phyloP scores from a whole-genome alignment of 139 green algal species.

The Desmodesmus armatus region DNA sequence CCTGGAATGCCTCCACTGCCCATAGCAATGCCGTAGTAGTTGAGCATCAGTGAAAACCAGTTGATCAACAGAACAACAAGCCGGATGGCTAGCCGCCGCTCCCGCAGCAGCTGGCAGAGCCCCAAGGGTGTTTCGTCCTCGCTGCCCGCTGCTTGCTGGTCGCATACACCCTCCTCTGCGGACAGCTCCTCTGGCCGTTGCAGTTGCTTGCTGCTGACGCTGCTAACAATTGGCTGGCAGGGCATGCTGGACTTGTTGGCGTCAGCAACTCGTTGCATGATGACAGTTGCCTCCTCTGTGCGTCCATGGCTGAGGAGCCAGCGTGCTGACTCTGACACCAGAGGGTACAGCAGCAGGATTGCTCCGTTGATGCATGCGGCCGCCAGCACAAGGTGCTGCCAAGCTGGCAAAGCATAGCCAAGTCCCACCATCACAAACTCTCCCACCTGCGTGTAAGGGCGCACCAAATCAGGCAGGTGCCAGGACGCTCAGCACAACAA shows the following conservation, averaged over 20 bases:
- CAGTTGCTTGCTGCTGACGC: neutral
- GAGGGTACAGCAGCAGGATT: constrained; percentile 21
- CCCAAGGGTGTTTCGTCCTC: no score
- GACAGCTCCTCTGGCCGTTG: neutral
- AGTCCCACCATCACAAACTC: constrained; percentile 36
- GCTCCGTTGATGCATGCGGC: constrained; percentile 8
- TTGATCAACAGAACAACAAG: neutral
- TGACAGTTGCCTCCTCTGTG: neutral
- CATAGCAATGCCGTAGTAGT: neutral
- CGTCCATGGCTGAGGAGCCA: neutral
- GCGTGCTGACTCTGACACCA: constrained; percentile 1
- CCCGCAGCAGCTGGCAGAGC: neutral
- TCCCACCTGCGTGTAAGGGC: neutral
- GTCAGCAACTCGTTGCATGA: constrained; percentile 62
- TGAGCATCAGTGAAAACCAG: constrained; percentile 20
- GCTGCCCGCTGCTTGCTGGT: neutral
- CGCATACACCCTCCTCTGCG: neutral
- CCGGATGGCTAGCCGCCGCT: neutral
- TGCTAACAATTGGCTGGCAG: no score
- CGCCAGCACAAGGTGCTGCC: constrained; percentile 19
- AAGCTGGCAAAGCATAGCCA: neutral
- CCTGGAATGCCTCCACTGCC: constrained; percentile 5
- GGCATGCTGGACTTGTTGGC: constrained; percentile 57
- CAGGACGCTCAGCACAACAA: constrained; percentile 8
- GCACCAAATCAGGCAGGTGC: neutral